Base-by-base conservation (phyloP, 169 alveolate species). In the Eimeria acervulina region DNA sequence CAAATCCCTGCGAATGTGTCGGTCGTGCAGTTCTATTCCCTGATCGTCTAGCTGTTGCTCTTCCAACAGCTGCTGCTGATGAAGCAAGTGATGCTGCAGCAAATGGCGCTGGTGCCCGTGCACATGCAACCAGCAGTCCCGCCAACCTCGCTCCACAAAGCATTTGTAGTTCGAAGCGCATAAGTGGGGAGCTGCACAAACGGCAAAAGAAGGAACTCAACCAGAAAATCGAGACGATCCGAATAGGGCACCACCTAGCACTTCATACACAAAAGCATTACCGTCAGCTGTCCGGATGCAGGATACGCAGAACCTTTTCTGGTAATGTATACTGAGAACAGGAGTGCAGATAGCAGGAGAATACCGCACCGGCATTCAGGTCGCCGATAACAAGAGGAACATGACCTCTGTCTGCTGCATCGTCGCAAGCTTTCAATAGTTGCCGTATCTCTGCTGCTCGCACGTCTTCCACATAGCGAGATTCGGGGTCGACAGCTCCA, bases 381-480 rank as follows among this genome's bases (percentile, higher is more conserved):
- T 98, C 99, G 13, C 99, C 99, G 70, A 98, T 98, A 42, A 98
- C 98, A 42, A 98, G 96, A 68, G 99, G 99, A 15, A 98, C 95
- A 81, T 97, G 98, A 66, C 98, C 98, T 42, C 98, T 88, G 66
- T 97, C 94, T 42, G 97, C 97, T 31, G 99, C 99, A 31, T 95
- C 95, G 47, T 97, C 98, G 70, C 98, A 97, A 21, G 97, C 98
- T 61, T 95, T 97, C 92, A 98, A 92, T 26, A 98, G 97, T 85
- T 98, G 99, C 72, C 97, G 98, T 31, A 98, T 98, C 95, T 98
- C 99, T 70, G 96, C 98, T 93, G 97, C 97, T 87, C 99, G 85
- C 61, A 98, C 97, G 83, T 97, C 96, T 93, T 98, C 99, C 19
- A 98, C 97, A 83, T 96, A 97, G 33, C 97, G 96, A 23, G 99